These are phyloP conservation scores for Candida palmyrensis DNA, from an alignment of 805 yeast genomes.

Conservation along the genomic window DNA sequence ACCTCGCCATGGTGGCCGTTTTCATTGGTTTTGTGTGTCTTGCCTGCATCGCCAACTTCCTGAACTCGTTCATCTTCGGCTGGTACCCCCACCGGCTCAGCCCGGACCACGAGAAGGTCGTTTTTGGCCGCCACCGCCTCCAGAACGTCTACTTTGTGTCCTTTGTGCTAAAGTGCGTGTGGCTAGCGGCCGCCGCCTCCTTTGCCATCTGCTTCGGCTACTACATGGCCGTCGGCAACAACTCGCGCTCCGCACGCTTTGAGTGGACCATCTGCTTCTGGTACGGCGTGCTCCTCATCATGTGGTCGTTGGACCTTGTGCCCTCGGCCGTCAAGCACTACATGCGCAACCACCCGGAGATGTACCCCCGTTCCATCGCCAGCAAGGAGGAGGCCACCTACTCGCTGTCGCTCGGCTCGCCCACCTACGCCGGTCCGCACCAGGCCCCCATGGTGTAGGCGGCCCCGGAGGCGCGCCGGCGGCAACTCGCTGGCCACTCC, in stretches of 20 bases:
- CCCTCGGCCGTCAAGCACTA: constrained; percentile 48
- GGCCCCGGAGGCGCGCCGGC: no score
- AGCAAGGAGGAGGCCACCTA: no score
- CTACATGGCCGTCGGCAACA: constrained; percentile 24
- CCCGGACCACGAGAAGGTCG: constrained; percentile 35
- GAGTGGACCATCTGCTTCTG: constrained; percentile 90
- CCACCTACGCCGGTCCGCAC: no score
- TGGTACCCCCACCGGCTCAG: constrained; percentile 29
- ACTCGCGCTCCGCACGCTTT: constrained; percentile 53
- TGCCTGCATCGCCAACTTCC: constrained; percentile 32
- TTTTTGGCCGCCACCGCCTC: constrained; percentile 34
- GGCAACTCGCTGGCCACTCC: no score
- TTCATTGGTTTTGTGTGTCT: constrained; percentile 67
- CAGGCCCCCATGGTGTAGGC: no score
- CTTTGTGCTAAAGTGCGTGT: constrained; percentile 49
- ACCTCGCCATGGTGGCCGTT: constrained; percentile 62
- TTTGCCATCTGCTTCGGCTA: constrained; percentile 70
- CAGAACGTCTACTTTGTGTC: constrained; percentile 42
- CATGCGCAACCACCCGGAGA: constrained; percentile 24
- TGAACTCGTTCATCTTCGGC: constrained; percentile 35
- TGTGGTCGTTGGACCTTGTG: constrained; percentile 65
- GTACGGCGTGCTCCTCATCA: constrained; percentile 65
- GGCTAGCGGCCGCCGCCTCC: constrained; percentile 62
- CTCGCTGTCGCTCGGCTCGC: no score
- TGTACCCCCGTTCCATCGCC: constrained; percentile 5